Percentiles rank a stretch among this genome's conserved stretches.
These are phyloP conservation scores for Asterophora lycoperdoides DNA, from an alignment of 768 basidiomycete species.

Conservation along the genomic window DNA sequence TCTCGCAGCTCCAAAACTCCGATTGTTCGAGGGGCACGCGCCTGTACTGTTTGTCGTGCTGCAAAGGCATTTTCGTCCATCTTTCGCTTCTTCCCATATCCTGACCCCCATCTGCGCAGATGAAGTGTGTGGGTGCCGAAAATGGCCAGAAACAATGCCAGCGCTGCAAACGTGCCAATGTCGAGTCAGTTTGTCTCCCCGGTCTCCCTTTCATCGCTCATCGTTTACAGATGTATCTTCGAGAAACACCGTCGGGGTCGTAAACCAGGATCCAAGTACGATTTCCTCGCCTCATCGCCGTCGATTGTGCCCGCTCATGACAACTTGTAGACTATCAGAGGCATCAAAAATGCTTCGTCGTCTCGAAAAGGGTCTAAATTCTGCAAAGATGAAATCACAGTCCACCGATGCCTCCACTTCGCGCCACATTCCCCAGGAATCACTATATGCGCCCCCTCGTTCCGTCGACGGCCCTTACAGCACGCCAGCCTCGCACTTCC, in stretches of 20 bases:
- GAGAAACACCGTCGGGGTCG: conserved; percentile 87
- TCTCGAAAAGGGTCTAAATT: conserved; percentile 78
- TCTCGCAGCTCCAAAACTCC: conserved; percentile 36
- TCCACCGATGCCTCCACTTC: conserved; percentile 33
- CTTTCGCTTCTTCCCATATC: conserved; percentile 16
- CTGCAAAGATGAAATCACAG: conserved; percentile 69
- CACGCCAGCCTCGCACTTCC: conserved; percentile 34
- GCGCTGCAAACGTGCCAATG: conserved; percentile 76
- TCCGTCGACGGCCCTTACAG: conserved; percentile 30
- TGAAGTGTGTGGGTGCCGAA: conserved; percentile 90
- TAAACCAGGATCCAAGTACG: conserved; percentile 86
- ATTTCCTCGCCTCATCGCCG: conserved; percentile 5
- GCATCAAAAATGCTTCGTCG: conserved; percentile 87
- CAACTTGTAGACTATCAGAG: conserved; percentile 62
- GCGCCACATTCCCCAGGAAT: conserved; percentile 26
- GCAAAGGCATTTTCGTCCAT: conserved; percentile 56
- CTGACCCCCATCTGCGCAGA: conserved; percentile 37
- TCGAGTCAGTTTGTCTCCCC: conserved; percentile 48
- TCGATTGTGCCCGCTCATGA: conserved; percentile 10
- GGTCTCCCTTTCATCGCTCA: conserved; percentile 14
- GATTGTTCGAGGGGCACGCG: conserved; percentile 53
- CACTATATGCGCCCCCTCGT: conserved; percentile 10
- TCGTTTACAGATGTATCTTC: conserved; percentile 60
- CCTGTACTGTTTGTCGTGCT: conserved; percentile 81
- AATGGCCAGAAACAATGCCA: conserved; percentile 80